Conservation (phyloP, 2,329 filamentous ascomycete genomes). For the Onygenales sp. region DNA sequence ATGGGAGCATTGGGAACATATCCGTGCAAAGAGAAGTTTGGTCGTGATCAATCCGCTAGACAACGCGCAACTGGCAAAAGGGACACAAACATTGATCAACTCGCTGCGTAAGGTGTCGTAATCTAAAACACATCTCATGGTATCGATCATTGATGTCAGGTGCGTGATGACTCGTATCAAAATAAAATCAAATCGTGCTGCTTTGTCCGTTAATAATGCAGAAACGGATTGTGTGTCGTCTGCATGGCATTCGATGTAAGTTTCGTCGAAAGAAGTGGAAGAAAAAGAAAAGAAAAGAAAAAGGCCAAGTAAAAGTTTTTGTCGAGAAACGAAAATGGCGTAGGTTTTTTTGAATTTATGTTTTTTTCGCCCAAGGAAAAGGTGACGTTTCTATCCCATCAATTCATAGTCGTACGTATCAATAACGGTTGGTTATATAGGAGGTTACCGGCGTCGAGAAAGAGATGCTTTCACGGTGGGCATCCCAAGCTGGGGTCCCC, state of each 20-base stretch:
- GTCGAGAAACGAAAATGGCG: neutral
- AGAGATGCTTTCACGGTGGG: constrained; percentile 38
- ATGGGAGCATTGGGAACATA: neutral
- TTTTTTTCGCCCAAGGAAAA: neutral
- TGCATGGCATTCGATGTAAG: neutral
- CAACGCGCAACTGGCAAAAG: neutral
- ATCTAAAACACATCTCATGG: constrained; percentile 1
- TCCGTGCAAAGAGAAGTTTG: neutral
- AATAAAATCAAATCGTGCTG: neutral
- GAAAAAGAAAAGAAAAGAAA: neutral
- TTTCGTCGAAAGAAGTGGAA: neutral
- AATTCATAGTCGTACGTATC: neutral
- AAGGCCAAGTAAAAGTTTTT: neutral
- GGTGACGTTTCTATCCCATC: neutral
- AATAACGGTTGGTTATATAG: neutral
- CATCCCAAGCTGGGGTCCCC: constrained; percentile 27
- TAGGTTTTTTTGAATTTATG: neutral
- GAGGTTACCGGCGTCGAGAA: constrained; percentile 27
- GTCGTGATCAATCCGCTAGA: neutral
- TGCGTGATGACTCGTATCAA: neutral
- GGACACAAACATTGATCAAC: constrained; percentile 1
- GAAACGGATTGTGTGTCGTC: neutral
- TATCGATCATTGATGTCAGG: neutral
- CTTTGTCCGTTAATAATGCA: neutral
- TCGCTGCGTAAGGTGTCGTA: constrained; percentile 7